Conservation (phyloP, 176 grass and related monocot species). For the Oryza meyeriana region DNA sequence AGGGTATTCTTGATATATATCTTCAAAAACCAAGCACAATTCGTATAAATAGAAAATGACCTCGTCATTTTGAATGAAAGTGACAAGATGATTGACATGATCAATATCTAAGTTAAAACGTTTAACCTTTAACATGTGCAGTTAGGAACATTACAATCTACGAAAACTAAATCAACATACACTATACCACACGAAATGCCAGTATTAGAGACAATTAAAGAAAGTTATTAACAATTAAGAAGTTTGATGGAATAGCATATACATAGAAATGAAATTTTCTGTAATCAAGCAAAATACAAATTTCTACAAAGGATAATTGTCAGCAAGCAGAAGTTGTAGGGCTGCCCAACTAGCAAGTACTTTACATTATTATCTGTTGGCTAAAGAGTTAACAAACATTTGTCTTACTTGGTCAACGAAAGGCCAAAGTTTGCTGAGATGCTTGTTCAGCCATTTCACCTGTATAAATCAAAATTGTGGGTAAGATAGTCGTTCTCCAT, state of each 20-base stretch:
- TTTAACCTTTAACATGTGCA: background rate
- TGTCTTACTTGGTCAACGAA: conserved; percentile 66
- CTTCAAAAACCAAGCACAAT: background rate
- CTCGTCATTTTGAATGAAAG: background rate
- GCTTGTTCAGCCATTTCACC: conserved; percentile 99
- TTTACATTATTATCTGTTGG: conserved; percentile 8
- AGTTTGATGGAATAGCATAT: conserved; percentile 16
- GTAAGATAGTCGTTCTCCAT: background rate
- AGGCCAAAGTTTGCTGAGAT: conserved; percentile 91
- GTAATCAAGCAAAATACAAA: background rate
- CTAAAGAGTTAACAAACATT: background rate
- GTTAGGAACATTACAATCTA: background rate
- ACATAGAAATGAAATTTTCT: background rate
- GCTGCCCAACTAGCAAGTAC: conserved; percentile 6
- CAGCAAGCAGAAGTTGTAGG: background rate
- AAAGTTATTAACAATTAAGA: background rate
- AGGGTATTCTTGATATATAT: background rate
- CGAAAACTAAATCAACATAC: conserved; percentile 22
- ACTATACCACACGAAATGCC: background rate
- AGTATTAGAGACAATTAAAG: background rate
- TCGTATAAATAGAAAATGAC: background rate
- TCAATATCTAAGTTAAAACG: background rate
- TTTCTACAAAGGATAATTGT: background rate
- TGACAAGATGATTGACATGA: background rate
- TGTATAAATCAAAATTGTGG: conserved; percentile 35